A percentile compares a stretch with the other conserved stretches of the same genome.
Conservation (phyloP, 2,329 filamentous ascomycete species). For the Colletotrichum orchidophilum region DNA sequence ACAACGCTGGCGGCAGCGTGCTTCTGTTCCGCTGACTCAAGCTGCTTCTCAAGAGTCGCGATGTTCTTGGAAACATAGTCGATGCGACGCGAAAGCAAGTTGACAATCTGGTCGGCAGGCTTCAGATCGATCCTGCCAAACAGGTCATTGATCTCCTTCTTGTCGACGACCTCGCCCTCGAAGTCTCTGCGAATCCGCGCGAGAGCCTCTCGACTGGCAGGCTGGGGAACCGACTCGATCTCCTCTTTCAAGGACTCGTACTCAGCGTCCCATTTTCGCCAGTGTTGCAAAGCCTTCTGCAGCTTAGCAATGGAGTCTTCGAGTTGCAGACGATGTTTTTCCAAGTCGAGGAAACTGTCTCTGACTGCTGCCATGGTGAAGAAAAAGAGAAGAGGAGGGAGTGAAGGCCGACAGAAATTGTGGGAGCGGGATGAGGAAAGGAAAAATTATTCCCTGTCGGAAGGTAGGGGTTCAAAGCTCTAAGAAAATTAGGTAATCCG, state of each 20-base stretch:
- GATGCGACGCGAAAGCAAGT: slow-evolving; percentile 77
- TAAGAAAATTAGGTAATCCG: slow-evolving; percentile 21
- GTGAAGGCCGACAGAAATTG: background rate
- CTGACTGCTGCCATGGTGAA: slow-evolving; percentile 50
- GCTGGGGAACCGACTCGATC: slow-evolving; percentile 65
- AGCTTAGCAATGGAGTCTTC: slow-evolving; percentile 81
- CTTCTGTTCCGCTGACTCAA: slow-evolving; percentile 75
- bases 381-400: background rate
- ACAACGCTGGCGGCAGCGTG: slow-evolving; percentile 70
- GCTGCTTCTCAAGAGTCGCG: slow-evolving; percentile 75
- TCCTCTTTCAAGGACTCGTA: slow-evolving; percentile 91
- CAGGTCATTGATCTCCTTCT: slow-evolving; percentile 63
- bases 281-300: slow-evolving; percentile 80
- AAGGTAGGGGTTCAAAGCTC: slow-evolving; percentile 13
- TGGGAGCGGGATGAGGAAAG: background rate
- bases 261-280: slow-evolving; percentile 90
- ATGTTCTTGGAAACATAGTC: slow-evolving; percentile 92
- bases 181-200: slow-evolving; percentile 66
- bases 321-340: slow-evolving; percentile 78
- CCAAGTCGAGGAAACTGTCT: slow-evolving; percentile 72
- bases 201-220: slow-evolving; percentile 63
- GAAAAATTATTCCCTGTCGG: slow-evolving; percentile 24
- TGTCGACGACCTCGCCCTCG: slow-evolving; percentile 69
- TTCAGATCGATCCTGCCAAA: slow-evolving; percentile 57
- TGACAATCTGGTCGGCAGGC: slow-evolving; percentile 70